Base-by-base conservation (phyloP, 2,329 filamentous ascomycete species). In the Diaporthe citriasiana region DNA sequence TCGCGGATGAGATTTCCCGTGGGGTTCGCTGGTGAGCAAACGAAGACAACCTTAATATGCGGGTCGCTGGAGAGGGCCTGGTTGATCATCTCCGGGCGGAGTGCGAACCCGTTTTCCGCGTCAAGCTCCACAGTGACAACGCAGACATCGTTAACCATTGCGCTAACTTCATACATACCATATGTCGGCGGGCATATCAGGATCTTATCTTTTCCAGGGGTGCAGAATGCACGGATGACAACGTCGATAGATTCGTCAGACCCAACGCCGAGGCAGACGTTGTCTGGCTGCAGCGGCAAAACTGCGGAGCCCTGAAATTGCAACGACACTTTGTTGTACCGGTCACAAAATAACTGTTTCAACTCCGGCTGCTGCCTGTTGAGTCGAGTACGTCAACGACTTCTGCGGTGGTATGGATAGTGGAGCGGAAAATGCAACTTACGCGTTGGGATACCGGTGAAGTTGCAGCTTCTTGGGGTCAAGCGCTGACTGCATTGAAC, bases 391-490 rank as follows among this genome's bases (percentile, higher is more conserved):
- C 12, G n/a, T 53, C 25, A 53, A 15, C 50, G 10, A 19, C 50
- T 53, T 53, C 5, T 53, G 25, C 50, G 15, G 25, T 27, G 25
- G 2, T 30, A 17, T 30, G 50, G 17, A 27, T 2, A 27, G 25
- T 30, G 13, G 45, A 10, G 22, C 45, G 45, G 15, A 22, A n/a
- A 50, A 50, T 22, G 12, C 4, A 50, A 53, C 50, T 53, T 53
- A 53, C 50, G 50, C n/a, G n/a, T 53, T 53, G 50, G 50, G 50
- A 53, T 53, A 53, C 27, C 50, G 50, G 50, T 53, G 50, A n/a
- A 27, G 25, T 53, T 53, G 25, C 50, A 53, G 50, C 25, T 30
- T 53, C 50, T 27, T 17, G 25, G 50, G 50, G 25, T 53, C 25
- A 53, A 30, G 25, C 50, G 50, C 50, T 53, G 50, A 30, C 50